Base-by-base conservation (phyloP, 1,284 basidiomycete species). In the Rhodotorula mucilaginosa region DNA sequence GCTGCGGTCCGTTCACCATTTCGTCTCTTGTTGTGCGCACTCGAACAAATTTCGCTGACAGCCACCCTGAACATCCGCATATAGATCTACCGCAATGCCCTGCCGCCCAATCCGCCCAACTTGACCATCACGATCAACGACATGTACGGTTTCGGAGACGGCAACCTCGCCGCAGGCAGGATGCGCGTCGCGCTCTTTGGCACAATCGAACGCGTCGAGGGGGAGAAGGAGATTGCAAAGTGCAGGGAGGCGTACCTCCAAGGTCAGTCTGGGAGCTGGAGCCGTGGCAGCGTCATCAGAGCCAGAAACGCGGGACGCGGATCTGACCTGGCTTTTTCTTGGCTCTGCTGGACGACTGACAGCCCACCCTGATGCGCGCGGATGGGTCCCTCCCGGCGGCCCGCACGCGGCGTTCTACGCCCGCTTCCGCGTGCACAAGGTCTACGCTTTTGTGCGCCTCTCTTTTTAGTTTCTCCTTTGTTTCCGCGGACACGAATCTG, bases 1-100 rank as follows among this genome's bases (percentile, higher is more conserved):
- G 69, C 75, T 3, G 69, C 62, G n/a, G 72, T 71, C 6, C 44
- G 72, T 65, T 34, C 34, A n/a, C 26, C 23, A 54, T 29, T 31
- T 48, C 69, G 39, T 56, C 54, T 49, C 23, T 64, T n/a, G 1
- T 31, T 58, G 7, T 46, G 31, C 44, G 19, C 23, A 26, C 58
- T 19, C 59, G 21, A 56, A 3, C 6, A 5, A 4, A 18, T 21
- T 51, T 3, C 8, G 21, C 51, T 23, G 21, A 52, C 51, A 52
- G 1, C 10, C 18, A 1, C 26, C 51, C n/a, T 5, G 18, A 12
- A 7, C 54, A 10, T 29, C 13, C 15, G 13, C 26, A 2, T 12
- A 5, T 59, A 74, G 72, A 71, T 76, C 63, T 76, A 73, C 63
- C 69, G 75, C 65, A 76, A 76, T 46, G 75, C 75, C 18, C 65